These are phyloP conservation scores for Penicillium sp. DNA, from an alignment of 2,329 filamentous ascomycete genomes.

Conservation along the genomic window DNA sequence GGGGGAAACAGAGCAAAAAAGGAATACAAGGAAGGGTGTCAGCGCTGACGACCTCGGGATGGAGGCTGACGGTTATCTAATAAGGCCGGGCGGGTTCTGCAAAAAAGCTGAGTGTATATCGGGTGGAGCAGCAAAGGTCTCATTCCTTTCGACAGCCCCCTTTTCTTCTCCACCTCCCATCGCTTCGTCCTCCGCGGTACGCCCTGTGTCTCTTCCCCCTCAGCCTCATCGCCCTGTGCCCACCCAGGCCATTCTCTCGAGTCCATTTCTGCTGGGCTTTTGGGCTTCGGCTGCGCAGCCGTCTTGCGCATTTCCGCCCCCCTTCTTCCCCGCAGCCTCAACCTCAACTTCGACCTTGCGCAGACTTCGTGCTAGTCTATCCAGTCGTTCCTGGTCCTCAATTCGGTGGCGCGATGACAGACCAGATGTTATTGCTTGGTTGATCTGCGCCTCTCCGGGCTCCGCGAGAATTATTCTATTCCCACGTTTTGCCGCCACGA, in stretches of 20 bases:
- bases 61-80: too few relatives aligned
- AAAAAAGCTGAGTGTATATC: background rate
- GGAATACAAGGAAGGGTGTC: too few relatives aligned
- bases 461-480: conserved; percentile 21
- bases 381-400: conserved; percentile 9
- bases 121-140: conserved; percentile 5
- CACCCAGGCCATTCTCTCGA: background rate
- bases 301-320: conserved; percentile 4
- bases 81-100: too few relatives aligned
- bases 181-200: background rate
- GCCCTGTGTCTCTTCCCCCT: background rate
- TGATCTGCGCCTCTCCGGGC: conserved; percentile 32
- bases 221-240: background rate
- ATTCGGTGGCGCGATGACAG: conserved; percentile 29
- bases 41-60: too few relatives aligned
- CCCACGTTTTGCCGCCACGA: conserved; percentile 31
- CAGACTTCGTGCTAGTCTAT: too few relatives aligned
- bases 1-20: too few relatives aligned
- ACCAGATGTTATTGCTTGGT: conserved; percentile 26
- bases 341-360: background rate
- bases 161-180: conserved; percentile 6
- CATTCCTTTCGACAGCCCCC: conserved; percentile 3
- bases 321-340: conserved; percentile 1
- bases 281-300: conserved; percentile 2
- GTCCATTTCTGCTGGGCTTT: background rate